A percentile compares a stretch with the other conserved stretches of the same genome.
Conservation (phyloP, 164 flowering plant genomes). For the Magnolia officinalis region DNA sequence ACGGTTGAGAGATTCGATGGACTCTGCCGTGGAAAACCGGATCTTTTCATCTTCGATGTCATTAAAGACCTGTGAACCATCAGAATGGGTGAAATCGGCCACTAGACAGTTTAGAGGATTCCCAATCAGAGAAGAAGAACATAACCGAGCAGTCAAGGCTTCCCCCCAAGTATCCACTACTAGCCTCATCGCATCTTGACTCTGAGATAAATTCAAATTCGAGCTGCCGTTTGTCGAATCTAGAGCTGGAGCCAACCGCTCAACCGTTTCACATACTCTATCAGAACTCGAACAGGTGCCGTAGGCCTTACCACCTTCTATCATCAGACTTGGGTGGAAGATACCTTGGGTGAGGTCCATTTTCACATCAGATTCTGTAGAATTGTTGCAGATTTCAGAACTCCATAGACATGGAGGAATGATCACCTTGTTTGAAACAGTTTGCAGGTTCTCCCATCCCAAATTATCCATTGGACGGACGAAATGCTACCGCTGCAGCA, state of each 20-base stretch:
- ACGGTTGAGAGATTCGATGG: slow-evolving; percentile 61
- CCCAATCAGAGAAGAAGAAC: slow-evolving; percentile 18
- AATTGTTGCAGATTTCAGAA: slow-evolving; percentile 23
- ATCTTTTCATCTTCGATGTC: slow-evolving; percentile 9
- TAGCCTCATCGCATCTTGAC: slow-evolving; percentile 4
- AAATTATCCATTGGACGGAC: slow-evolving; percentile 32
- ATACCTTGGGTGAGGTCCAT: slow-evolving; percentile 11
- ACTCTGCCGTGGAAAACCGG: slow-evolving; percentile 22
- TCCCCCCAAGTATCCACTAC: slow-evolving; percentile 22
- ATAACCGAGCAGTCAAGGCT: slow-evolving; percentile 8
- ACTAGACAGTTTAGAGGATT: slow-evolving; percentile 11
- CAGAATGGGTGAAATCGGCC: slow-evolving; percentile 14
- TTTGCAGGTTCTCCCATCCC: slow-evolving; percentile 34
- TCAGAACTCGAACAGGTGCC: slow-evolving; percentile 5
- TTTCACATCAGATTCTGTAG: slow-evolving; percentile 19
- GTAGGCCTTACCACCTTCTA: not conserved
- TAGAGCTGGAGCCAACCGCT: slow-evolving; percentile 12
- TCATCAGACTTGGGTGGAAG: not conserved
- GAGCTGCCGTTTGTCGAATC: slow-evolving; percentile 2
- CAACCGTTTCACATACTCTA: slow-evolving; percentile 15
- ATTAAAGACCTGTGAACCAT: slow-evolving; percentile 8
- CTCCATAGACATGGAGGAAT: slow-evolving; percentile 26
- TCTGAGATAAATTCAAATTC: not conserved
- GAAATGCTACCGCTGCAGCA: not conserved
- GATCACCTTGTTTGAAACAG: slow-evolving; percentile 2